Percentiles rank a stretch among this genome's conserved stretches.
Evolutionary conservation across 345 rosid genomes (phyloP).

Genomic region (Aethionema arabicum): DNA sequence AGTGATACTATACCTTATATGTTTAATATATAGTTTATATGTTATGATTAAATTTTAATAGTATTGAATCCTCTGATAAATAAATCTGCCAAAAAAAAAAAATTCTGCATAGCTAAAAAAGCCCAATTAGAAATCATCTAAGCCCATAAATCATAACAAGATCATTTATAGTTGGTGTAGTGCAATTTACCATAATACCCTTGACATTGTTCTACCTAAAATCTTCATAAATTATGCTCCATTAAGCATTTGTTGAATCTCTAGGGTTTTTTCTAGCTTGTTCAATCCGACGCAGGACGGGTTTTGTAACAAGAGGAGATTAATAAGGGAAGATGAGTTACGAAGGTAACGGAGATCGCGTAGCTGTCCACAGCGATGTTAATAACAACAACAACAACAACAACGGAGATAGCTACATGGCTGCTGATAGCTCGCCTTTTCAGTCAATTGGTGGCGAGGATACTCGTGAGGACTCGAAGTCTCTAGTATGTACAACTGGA

Average conservation of each 20-base stretch:
- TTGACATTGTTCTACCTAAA: conserved; percentile 9
- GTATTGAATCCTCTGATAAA: background rate
- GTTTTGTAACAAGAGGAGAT: background rate
- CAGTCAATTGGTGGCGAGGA: conserved; percentile 25
- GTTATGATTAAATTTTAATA: no score
- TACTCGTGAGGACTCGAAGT: conserved; percentile 27
- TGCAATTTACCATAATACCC: conserved; percentile 21
- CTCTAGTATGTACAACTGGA: conserved; percentile 31
- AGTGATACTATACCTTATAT: no score
- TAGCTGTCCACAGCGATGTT: conserved; percentile 1
- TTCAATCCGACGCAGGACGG: background rate
- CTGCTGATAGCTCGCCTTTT: conserved; percentile 13
- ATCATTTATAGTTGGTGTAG: background rate
- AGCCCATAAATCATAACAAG: background rate
- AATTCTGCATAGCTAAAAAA: no score
- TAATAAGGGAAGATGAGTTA: conserved; percentile 26
- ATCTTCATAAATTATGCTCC: conserved; percentile 7
- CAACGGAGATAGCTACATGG: background rate
- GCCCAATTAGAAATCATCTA: no score
- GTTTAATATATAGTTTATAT: no score
- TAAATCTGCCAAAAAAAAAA: background rate
- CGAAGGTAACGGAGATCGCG: conserved; percentile 35
- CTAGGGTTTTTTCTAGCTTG: conserved; percentile 32
- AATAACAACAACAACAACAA: conserved; percentile 18
- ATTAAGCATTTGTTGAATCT: background rate